phyloP scores from a whole-genome alignment of 257 asterid species.

The Plectranthus barbatus region DNA sequence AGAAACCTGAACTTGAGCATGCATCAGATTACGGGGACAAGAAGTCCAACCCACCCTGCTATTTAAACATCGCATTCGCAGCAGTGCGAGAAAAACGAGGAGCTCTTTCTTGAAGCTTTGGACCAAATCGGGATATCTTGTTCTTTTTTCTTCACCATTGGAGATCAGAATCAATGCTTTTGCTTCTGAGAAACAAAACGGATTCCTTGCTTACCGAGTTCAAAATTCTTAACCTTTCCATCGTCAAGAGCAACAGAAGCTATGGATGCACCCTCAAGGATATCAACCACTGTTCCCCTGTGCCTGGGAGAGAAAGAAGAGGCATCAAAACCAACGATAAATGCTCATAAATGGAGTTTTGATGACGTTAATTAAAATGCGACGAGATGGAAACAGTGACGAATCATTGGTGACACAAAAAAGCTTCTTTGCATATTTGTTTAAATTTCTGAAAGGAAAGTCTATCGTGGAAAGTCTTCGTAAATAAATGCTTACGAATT shows the following conservation, averaged over 20 bases:
- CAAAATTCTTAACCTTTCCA: slow-evolving; percentile 55
- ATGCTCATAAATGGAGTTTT: neutral
- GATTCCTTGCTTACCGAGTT: slow-evolving; percentile 88
- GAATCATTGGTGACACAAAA: neutral
- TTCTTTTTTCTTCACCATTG: neutral
- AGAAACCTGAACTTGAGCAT: neutral
- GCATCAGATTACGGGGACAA: neutral
- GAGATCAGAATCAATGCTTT: slow-evolving; percentile 22
- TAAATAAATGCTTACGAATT: neutral
- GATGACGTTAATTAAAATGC: neutral
- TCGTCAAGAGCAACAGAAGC: slow-evolving; percentile 70
- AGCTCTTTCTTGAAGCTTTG: neutral
- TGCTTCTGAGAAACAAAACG: slow-evolving; percentile 81
- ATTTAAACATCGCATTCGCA: neutral
- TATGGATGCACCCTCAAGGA: slow-evolving; percentile 42
- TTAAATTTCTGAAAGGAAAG: neutral
- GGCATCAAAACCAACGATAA: neutral
- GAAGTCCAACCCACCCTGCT: no score
- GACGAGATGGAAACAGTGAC: neutral
- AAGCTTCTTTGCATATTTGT: neutral
- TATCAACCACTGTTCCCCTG: slow-evolving; percentile 27
- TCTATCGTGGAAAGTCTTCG: neutral
- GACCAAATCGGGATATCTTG: neutral
- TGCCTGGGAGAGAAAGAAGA: slow-evolving; percentile 20
- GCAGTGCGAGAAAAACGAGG: neutral